Conservation (phyloP, 78 protist species). For the Chrysochromulina tobinii region DNA sequence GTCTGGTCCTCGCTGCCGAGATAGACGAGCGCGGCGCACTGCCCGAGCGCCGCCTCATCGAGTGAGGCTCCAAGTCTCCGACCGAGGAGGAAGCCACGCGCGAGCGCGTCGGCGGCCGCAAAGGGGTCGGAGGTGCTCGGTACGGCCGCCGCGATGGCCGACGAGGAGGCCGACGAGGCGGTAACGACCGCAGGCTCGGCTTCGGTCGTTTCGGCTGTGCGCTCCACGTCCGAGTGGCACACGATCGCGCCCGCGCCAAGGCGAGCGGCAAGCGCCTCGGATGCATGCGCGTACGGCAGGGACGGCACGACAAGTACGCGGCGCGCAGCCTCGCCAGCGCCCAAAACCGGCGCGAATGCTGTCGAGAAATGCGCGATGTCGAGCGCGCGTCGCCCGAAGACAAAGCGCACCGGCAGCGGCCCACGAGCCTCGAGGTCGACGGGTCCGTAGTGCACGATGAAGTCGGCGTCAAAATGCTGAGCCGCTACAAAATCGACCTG, state of each 20-base stretch:
- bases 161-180: neutral
- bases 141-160: neutral
- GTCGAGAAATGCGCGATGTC: neutral
- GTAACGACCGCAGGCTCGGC: too few species aligned
- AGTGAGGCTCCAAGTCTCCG: too few species aligned
- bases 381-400: neutral
- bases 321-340: too few species aligned
- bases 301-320: neutral
- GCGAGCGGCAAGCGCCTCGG: neutral
- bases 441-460: neutral
- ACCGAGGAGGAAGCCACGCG: too few species aligned
- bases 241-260: neutral
- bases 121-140: neutral
- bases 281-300: neutral
- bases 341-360: too few species aligned
- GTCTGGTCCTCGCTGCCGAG: neutral
- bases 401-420: neutral
- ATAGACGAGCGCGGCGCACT: too few species aligned
- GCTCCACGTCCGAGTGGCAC: neutral
- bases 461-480: neutral
- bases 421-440: neutral
- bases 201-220: neutral
- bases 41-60: too few species aligned
- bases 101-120: neutral
- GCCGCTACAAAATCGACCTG: constrained; percentile 10